Base-by-base conservation (phyloP, 345 rosid species). In the Hypericum perforatum region DNA sequence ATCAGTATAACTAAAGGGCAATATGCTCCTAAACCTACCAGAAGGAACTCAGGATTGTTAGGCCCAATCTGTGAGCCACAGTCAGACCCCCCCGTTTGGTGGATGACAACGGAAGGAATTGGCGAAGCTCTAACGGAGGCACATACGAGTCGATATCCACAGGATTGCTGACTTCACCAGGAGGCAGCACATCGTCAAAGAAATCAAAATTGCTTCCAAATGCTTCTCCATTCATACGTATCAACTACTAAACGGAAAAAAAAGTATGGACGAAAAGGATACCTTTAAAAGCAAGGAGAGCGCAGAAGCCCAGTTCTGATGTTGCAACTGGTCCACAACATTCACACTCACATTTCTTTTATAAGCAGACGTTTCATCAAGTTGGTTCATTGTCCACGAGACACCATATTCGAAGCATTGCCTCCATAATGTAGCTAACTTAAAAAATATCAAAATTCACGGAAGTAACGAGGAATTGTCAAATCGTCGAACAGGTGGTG, bases 31-130 rank as follows among this genome's bases (percentile, higher is more conserved):
- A 53, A 92, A 7, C 11, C 11, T 85, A 87, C 94, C 81, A 78
- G 65, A 65, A 66, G 66, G 64, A 92, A 92, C 63, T 81, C 88
- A 48, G 88, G 82, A 78, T 91, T 91, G 47, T 87, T 87, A 8
- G 87, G 96, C 56, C 95, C 96, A 71, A 91, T 91, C 69, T 82
- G 98, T 2, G 87, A 72, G 53, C 92, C 95, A 52, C 72, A 72
- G 45, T 68, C 66, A 1, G 94, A 65, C 47, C 74, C 96, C 86
- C 74, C 70, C 94, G 78, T n/a, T 80, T 47, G 9, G 86, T 78
- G 6, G 96, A 88, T 56, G 77, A 85, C 1, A 67, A 74, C 54
- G 98, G 96, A 64, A 88, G 89, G 46, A 92, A 88, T 60, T 76
- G 95, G 76, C 81, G 90, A 53, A 92, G 94, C 73, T 85, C 89